Conservation (phyloP, 2,329 filamentous ascomycete genomes). For the Pyrenochaeta sp. region DNA sequence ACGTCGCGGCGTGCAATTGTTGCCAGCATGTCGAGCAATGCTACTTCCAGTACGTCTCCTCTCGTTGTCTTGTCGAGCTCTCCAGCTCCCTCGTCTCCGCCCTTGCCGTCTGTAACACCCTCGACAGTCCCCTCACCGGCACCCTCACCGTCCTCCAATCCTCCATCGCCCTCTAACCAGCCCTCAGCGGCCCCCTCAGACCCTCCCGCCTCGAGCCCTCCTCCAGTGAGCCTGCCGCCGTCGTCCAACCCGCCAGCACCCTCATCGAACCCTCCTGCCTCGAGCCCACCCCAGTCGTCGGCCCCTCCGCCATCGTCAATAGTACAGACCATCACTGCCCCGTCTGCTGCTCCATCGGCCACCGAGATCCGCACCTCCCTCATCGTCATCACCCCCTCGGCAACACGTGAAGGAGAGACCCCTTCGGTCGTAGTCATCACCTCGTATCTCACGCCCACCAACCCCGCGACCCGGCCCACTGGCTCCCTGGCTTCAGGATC, state of each 20-base stretch:
- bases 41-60: slow-evolving; percentile 45
- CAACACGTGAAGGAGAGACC: slow-evolving; percentile 26
- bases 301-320: slow-evolving; percentile 16
- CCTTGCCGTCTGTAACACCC: slow-evolving; percentile 29
- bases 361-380: slow-evolving; percentile 29
- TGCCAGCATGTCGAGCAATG: slow-evolving; percentile 39
- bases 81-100: slow-evolving; percentile 16
- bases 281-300: slow-evolving; percentile 16
- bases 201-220: slow-evolving; percentile 14
- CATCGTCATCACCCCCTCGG: slow-evolving; percentile 31
- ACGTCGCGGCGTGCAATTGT: slow-evolving; percentile 19
- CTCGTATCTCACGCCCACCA: slow-evolving; percentile 17
- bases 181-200: slow-evolving; percentile 4
- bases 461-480: slow-evolving; percentile 9
- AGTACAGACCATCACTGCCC: slow-evolving; percentile 32
- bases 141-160: slow-evolving; percentile 19
- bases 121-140: slow-evolving; percentile 29
- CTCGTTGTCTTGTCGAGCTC: slow-evolving; percentile 21
- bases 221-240: slow-evolving; percentile 19
- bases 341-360: slow-evolving; percentile 29
- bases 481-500: slow-evolving; percentile 9
- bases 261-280: slow-evolving; percentile 18
- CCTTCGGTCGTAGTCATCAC: slow-evolving; percentile 28
- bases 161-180: slow-evolving; percentile 11
- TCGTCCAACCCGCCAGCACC: slow-evolving; percentile 50